Percentiles rank a stretch among this genome's conserved stretches.
Evolutionary conservation across 140 eudicot genomes (phyloP).

Genomic region (Senecio squalidus): DNA sequence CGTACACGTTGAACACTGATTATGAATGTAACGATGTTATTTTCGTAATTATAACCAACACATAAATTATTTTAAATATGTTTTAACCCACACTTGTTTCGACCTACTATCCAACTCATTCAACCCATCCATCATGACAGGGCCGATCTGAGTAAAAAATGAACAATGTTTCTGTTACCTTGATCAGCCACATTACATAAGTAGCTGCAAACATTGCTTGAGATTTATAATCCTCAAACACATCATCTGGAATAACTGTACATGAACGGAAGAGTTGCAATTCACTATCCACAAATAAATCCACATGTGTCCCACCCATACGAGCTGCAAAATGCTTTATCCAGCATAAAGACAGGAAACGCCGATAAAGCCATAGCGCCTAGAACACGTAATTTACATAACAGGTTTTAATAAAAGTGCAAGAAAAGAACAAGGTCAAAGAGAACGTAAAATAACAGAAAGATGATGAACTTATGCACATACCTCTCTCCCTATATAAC

Average conservation of each 20-base stretch:
- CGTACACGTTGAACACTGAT: too few species aligned
- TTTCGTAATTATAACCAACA: too few species aligned
- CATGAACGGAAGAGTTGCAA: conserved; percentile 47
- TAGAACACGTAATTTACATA: conserved; percentile 17
- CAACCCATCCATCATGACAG: too few species aligned
- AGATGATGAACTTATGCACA: background rate
- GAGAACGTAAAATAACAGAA: background rate
- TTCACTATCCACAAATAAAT: conserved; percentile 46
- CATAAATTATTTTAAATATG: too few species aligned
- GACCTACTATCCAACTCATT: too few species aligned
- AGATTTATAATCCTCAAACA: conserved; percentile 69
- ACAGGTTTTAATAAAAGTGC: background rate
- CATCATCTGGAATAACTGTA: conserved; percentile 42
- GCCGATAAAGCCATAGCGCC: conserved; percentile 94
- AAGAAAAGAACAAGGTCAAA: conserved; percentile 3
- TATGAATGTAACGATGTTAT: too few species aligned
- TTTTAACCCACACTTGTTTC: too few species aligned
- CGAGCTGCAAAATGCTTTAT: conserved; percentile 41
- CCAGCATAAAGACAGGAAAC: conserved; percentile 74
- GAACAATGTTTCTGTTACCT: conserved; percentile 31
- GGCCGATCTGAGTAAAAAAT: background rate
- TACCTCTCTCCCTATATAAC: conserved; percentile 86
- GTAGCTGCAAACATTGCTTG: conserved; percentile 69
- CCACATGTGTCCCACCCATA: conserved; percentile 16
- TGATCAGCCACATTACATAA: conserved; percentile 64